A percentile compares a stretch with the other conserved stretches of the same genome.
Conservation (phyloP, 2,329 filamentous ascomycete species). For the Botrytis byssoidea region DNA sequence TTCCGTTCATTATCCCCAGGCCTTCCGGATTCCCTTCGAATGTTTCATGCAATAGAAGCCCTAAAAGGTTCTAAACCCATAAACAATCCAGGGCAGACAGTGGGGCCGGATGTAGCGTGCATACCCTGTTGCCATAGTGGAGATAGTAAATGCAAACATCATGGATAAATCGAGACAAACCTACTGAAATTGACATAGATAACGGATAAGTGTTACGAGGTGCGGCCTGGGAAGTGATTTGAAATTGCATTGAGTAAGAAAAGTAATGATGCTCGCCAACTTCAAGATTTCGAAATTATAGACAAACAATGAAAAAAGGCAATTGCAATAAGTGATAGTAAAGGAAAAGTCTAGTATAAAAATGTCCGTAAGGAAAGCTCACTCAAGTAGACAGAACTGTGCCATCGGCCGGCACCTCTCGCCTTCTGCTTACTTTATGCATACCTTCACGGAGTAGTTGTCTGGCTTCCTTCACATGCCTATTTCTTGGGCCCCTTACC, state of each 20-base stretch:
- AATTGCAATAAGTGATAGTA: neutral
- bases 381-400: neutral
- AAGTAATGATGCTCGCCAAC: neutral
- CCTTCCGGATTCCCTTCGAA: neutral
- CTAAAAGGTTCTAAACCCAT: slow-evolving; percentile 11
- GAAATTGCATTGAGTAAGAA: slow-evolving; percentile 6
- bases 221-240: neutral
- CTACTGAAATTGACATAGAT: neutral
- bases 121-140: neutral
- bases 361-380: neutral
- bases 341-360: neutral
- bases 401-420: neutral
- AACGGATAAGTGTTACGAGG: slow-evolving; percentile 7
- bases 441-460: neutral
- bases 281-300: neutral
- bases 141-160: neutral
- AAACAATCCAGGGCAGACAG: neutral
- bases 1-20: neutral
- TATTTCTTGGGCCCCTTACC: neutral
- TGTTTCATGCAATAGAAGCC: neutral
- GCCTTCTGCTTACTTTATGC: neutral
- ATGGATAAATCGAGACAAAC: neutral
- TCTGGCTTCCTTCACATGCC: neutral
- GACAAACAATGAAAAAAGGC: neutral
- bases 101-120: slow-evolving; percentile 1